Evolutionary conservation across 371 early-diverging fungal genomes (phyloP).

Genomic region (Chytridiales sp.): DNA sequence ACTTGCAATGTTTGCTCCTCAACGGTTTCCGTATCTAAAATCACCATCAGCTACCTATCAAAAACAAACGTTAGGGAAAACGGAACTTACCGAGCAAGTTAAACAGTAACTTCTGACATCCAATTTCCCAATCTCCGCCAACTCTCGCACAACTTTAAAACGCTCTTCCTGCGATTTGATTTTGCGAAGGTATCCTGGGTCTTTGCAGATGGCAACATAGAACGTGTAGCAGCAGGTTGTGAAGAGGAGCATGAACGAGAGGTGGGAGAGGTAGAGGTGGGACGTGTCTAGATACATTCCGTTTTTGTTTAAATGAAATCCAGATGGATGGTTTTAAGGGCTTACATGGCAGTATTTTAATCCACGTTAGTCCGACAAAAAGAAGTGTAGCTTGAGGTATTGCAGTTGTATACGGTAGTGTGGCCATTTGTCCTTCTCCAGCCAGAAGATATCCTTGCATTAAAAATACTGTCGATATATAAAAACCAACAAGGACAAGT

Average conservation of each 20-base stretch:
- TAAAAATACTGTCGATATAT: constrained; percentile 57
- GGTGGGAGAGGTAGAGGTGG: constrained; percentile 57
- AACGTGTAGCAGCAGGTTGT: constrained; percentile 65
- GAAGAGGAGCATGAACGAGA: constrained; percentile 62
- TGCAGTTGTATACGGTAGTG: constrained; percentile 80
- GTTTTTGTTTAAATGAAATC: not conserved
- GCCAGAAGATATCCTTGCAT: constrained; percentile 63
- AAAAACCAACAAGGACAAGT: constrained; percentile 52
- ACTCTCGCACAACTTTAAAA: constrained; percentile 52
- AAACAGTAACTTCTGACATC: constrained; percentile 80
- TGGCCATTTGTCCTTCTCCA: constrained; percentile 59
- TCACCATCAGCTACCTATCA: not conserved
- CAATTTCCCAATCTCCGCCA: constrained; percentile 69
- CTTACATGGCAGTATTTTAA: constrained; percentile 47
- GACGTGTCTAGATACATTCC: constrained; percentile 61
- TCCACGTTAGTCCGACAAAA: constrained; percentile 68
- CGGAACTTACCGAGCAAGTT: constrained; percentile 47
- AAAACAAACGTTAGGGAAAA: constrained; percentile 1
- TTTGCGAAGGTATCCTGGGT: constrained; percentile 81
- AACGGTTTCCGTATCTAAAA: constrained; percentile 75
- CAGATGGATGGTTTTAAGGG: too few species aligned
- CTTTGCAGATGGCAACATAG: constrained; percentile 66
- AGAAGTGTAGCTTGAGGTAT: constrained; percentile 83
- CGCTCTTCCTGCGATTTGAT: constrained; percentile 26
- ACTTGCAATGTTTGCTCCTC: constrained; percentile 96